These are phyloP conservation scores for Fusarium nurragi DNA, from an alignment of 2,329 filamentous ascomycete species.

Conservation along the genomic window DNA sequence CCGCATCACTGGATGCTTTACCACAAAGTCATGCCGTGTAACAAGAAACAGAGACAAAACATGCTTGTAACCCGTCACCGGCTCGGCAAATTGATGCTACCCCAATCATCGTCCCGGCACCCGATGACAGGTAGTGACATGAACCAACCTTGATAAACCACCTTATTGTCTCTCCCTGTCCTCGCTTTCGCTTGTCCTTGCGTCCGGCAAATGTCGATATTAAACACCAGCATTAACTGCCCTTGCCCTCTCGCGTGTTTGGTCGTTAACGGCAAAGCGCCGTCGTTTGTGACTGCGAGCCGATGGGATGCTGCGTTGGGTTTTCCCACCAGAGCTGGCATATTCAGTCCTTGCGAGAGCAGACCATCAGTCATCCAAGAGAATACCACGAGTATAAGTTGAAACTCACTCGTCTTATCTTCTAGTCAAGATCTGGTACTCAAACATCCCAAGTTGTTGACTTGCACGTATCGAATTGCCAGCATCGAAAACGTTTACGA, in stretches of 20 bases:
- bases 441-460: not conserved
- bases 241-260: not conserved
- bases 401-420: too few relatives aligned
- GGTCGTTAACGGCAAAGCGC: constrained; percentile 3
- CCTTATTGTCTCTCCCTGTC: not conserved
- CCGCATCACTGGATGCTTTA: not conserved
- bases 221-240: not conserved
- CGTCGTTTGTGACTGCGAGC: constrained; percentile 16
- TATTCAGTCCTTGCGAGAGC: constrained; percentile 1
- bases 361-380: constrained; percentile 13
- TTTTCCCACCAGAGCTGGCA: not conserved
- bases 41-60: constrained; percentile 2
- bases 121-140: constrained; percentile 23
- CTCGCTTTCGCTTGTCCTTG: not conserved
- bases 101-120: constrained; percentile 14
- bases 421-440: not conserved
- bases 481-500: not conserved
- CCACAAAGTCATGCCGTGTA: constrained; percentile 4
- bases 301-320: constrained; percentile 11
- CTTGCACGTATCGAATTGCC: not conserved
- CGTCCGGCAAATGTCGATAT: not conserved
- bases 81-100: constrained; percentile 29
- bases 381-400: not conserved
- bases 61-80: constrained; percentile 14
- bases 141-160: constrained; percentile 33